Evolutionary conservation across 306 rosid genomes (phyloP).

Genomic region (Aeschynomene evenia): DNA sequence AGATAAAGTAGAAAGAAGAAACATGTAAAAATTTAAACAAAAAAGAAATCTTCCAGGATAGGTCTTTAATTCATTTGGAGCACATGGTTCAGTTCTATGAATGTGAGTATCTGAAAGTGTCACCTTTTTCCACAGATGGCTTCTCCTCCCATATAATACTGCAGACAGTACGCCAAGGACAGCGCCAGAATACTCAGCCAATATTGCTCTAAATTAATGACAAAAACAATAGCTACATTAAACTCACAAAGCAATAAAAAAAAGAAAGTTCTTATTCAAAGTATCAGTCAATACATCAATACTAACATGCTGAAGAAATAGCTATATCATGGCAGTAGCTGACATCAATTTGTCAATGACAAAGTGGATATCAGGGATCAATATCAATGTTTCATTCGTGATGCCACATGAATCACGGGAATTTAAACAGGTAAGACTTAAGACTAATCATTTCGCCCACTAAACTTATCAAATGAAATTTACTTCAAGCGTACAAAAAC

Average conservation of each 20-base stretch:
- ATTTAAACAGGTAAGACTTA: slow-evolving; percentile 15
- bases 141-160: slow-evolving; percentile 78
- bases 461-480: slow-evolving; percentile 10
- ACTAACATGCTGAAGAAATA: slow-evolving; percentile 12
- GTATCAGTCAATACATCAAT: slow-evolving; percentile 16
- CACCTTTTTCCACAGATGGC: slow-evolving; percentile 92
- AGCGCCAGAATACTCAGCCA: slow-evolving; percentile 98
- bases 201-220: slow-evolving; percentile 66
- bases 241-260: neutral
- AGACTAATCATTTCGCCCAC: slow-evolving; percentile 9
- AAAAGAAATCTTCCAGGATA: neutral
- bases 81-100: slow-evolving; percentile 5
- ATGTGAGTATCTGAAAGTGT: slow-evolving; percentile 16
- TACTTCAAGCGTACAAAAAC: slow-evolving; percentile 37
- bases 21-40: neutral
- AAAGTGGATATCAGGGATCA: slow-evolving; percentile 4
- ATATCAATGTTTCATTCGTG: neutral
- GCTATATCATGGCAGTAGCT: slow-evolving; percentile 11
- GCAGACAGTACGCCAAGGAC: slow-evolving; percentile 94
- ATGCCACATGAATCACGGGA: neutral
- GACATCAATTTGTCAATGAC: slow-evolving; percentile 1
- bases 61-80: slow-evolving; percentile 5
- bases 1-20: slow-evolving; percentile 17
- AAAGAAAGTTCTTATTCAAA: neutral
- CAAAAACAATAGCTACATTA: slow-evolving; percentile 22